These are phyloP conservation scores for Claviceps monticola DNA, from an alignment of 2,329 filamentous ascomycete species.

Conservation along the genomic window DNA sequence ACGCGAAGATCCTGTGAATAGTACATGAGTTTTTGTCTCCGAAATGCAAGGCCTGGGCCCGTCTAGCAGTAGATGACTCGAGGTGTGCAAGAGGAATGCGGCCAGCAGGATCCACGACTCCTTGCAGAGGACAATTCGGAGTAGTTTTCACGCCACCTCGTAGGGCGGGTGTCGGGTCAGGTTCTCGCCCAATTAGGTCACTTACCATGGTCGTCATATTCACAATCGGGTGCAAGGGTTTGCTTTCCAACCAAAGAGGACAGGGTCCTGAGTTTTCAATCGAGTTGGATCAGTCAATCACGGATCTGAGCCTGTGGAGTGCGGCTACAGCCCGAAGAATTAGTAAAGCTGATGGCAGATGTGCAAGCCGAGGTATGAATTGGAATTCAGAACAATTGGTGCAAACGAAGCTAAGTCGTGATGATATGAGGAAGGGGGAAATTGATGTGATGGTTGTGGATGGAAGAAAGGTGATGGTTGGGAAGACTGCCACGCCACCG, in stretches of 20 bases:
- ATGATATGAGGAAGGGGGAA: background rate
- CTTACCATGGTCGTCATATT: constrained; percentile 41
- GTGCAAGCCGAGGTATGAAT: background rate
- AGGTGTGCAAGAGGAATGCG: too few relatives aligned
- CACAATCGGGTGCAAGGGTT: constrained; percentile 10
- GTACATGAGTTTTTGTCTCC: background rate
- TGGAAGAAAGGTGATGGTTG: background rate
- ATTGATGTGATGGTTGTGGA: background rate
- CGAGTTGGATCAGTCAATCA: background rate
- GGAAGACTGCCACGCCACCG: constrained; percentile 7
- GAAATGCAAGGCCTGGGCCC: background rate
- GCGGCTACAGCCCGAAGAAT: background rate
- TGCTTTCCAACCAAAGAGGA: constrained; percentile 12
- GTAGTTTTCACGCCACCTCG: too few relatives aligned
- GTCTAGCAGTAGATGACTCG: too few relatives aligned
- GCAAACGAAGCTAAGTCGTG: background rate
- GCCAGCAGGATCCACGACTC: too few relatives aligned
- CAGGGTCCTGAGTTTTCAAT: constrained; percentile 1
- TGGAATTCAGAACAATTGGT: background rate
- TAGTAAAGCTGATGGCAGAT: background rate
- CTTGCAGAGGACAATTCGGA: too few relatives aligned
- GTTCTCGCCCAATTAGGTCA: background rate
- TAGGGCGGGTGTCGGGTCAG: background rate
- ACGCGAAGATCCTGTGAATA: constrained; percentile 80
- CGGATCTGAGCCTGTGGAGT: background rate